Percentiles rank a stretch among this genome's conserved stretches.
phyloP scores from a whole-genome alignment of 1,139 yeast species.

The Ogataea hybrid region DNA sequence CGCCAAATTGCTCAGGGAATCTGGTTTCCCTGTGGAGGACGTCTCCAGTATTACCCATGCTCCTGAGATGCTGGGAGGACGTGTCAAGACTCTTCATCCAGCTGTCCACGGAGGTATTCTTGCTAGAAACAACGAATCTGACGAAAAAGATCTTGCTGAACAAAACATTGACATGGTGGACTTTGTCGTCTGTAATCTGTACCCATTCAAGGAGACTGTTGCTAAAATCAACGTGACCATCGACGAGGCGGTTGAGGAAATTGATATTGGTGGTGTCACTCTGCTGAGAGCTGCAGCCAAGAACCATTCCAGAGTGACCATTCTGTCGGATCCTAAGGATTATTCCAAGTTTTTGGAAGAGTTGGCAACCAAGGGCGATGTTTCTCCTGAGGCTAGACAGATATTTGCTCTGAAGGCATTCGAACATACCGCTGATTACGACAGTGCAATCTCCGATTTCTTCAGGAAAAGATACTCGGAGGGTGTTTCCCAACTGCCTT shows the following conservation, averaged over 20 bases:
- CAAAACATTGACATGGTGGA: slow-evolving; percentile 96
- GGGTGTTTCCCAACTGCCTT: slow-evolving; percentile 81
- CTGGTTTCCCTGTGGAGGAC: slow-evolving; percentile 97
- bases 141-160: slow-evolving; percentile 79
- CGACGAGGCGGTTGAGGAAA: slow-evolving; percentile 97
- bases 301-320: slow-evolving; percentile 94
- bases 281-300: slow-evolving; percentile 97
- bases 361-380: slow-evolving; percentile 56
- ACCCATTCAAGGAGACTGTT: slow-evolving; percentile 97
- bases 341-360: slow-evolving; percentile 85
- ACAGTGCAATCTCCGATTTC: slow-evolving; percentile 91
- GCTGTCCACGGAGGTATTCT: slow-evolving; percentile 98
- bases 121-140: slow-evolving; percentile 88
- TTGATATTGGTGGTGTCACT: slow-evolving; percentile 98
- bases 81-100: slow-evolving; percentile 97
- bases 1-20: slow-evolving; percentile 89
- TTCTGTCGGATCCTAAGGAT: slow-evolving; percentile 90
- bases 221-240: slow-evolving; percentile 94
- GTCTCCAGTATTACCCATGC: slow-evolving; percentile 95
- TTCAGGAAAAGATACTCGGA: slow-evolving; percentile 97
- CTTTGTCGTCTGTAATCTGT: slow-evolving; percentile 93
- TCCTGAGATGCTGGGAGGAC: slow-evolving; percentile 98
- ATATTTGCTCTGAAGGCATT: slow-evolving; percentile 92
- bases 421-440: slow-evolving; percentile 98
- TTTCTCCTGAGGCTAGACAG: slow-evolving; percentile 73